Conservation (phyloP, 495 filamentous ascomycete genomes). For the Parachaetomium inaequale region DNA sequence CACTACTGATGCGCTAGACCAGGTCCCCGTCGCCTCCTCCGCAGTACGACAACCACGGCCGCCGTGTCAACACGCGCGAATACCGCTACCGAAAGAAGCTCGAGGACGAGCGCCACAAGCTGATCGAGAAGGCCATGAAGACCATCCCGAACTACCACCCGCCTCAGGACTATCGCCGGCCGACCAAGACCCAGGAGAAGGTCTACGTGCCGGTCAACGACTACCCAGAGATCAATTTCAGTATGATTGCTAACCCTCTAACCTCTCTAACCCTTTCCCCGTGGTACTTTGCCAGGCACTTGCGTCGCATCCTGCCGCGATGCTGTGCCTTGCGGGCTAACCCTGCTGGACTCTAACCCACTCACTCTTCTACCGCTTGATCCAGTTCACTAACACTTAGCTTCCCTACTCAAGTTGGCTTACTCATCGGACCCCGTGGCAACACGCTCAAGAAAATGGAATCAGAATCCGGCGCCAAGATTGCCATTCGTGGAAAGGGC, state of each 20-base stretch:
- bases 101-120: conserved; percentile 96
- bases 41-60: conserved; percentile 97
- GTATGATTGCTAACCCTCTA: conserved; percentile 99
- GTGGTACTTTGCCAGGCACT: conserved; percentile 37
- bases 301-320: conserved; percentile 27
- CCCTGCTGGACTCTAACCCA: conserved; percentile 40
- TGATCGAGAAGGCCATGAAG: conserved; percentile 97
- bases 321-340: conserved; percentile 31
- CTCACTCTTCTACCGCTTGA: conserved; percentile 39
- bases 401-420: conserved; percentile 90
- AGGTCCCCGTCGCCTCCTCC: conserved; percentile 94
- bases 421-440: conserved; percentile 99
- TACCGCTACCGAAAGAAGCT: conserved; percentile 95
- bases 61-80: conserved; percentile 97
- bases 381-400: conserved; percentile 81
- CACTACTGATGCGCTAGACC: conserved; percentile 15
- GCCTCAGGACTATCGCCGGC: conserved; percentile 93
- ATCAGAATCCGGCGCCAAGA: conserved; percentile 91
- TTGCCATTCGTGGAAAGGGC: conserved; percentile 98
- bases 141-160: conserved; percentile 97
- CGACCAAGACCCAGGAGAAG: conserved; percentile 99
- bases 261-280: conserved; percentile 56
- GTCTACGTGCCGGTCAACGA: conserved; percentile 99
- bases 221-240: conserved; percentile 99
- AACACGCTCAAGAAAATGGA: conserved; percentile 99